These are phyloP conservation scores for Lumnitzera littorea DNA, from an alignment of 345 rosid genomes.

Conservation along the genomic window DNA sequence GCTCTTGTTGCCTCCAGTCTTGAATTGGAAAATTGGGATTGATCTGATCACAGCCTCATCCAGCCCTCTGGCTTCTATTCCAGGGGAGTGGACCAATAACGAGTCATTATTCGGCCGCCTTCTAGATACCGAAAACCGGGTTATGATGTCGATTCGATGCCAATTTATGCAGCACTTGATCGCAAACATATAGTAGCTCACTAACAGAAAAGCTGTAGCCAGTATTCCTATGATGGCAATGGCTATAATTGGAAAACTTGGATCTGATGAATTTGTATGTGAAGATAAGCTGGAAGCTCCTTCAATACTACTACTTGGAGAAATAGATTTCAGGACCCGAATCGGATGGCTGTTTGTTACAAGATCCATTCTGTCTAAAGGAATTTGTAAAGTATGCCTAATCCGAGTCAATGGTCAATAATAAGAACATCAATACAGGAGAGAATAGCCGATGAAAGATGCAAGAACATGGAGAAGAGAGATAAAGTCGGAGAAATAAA, in stretches of 20 bases:
- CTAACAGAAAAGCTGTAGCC: conserved; percentile 73
- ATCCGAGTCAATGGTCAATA: not conserved
- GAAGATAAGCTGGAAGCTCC: conserved; percentile 19
- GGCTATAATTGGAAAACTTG: conserved; percentile 73
- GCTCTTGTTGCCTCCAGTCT: conserved; percentile 24
- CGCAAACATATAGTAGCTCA: conserved; percentile 77
- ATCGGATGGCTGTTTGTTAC: conserved; percentile 16
- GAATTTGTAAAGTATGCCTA: too few species aligned
- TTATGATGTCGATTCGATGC: conserved; percentile 57
- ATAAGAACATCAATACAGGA: conserved; percentile 4
- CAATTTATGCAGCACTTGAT: conserved; percentile 87
- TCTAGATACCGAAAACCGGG: conserved; percentile 56
- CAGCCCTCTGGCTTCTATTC: conserved; percentile 49
- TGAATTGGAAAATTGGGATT: conserved; percentile 72
- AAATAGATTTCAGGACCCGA: conserved; percentile 17
- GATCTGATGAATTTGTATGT: conserved; percentile 22
- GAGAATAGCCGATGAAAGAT: conserved; percentile 7
- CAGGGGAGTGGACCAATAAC: conserved; percentile 31
- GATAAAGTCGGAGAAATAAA: not conserved
- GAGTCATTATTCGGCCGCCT: conserved; percentile 36
- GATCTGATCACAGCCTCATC: conserved; percentile 76
- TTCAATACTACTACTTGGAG: conserved; percentile 22
- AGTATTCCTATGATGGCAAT: conserved; percentile 74
- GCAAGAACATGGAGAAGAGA: conserved; percentile 21
- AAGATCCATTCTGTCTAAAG: conserved; percentile 34